Evolutionary conservation across 108 stramenopile genomes (phyloP), one percentile per base, ranked within the genome.

Genomic region (Epithemia pelagica): DNA sequence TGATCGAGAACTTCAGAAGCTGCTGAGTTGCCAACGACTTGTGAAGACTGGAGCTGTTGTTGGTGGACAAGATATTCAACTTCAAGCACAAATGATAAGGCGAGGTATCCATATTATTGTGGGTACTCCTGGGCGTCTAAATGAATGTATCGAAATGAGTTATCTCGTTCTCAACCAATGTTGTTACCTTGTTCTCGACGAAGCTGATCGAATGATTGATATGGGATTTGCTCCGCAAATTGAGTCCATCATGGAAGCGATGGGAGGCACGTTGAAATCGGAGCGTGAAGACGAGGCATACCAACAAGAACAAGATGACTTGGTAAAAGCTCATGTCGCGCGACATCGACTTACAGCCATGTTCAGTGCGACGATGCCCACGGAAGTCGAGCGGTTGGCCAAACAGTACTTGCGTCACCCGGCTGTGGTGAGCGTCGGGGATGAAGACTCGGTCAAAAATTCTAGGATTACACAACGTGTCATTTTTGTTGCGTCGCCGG

Each of bases 331-430:
- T 29, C 74, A 66, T 24, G 77, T 89, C n/a, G 82, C 89, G 2
- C 60, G 68, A 32, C 79, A 90, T 78, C 82, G 98, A 32, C 67
- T 95, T 29, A 99, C 97, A 25, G 91, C 95, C 46, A 97, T 99
- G 97, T 99, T 98, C 75, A 79, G 80, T 67, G 98, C 98, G 28
- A 99, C 98, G 8, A 97, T 99, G 96, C 95, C 98, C 0, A 54
- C 72, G 32, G 96, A 94, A 53, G 96, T 99, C 20, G 95, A 97
- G 77, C 66, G 76, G 26, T 82, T 99, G 59, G 97, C 98, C 54
- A 82, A 89, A 64, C 66, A 77, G 8, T 99, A 95, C 73, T 85
- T 99, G 30, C 82, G 96, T 1, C 88, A 94, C 71, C 97, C 97
- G 1, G 91, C 93, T 24, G 79, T 90, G 8, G 82, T 98, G 20